Conservation (phyloP, 805 yeast genomes). For the Hanseniaspora singularis region DNA sequence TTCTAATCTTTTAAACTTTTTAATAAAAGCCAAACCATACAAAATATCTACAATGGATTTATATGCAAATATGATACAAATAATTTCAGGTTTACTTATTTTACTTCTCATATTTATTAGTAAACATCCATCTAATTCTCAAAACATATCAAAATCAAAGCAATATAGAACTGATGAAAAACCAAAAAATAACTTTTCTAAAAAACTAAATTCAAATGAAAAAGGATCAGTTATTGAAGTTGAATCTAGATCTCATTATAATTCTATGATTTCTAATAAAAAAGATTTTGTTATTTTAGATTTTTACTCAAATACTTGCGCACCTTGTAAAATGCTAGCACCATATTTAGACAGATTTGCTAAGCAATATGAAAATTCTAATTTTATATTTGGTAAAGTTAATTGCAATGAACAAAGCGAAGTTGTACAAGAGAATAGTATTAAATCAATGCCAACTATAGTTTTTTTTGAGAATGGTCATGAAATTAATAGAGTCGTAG, state of each 20-base stretch:
- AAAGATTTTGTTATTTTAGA: conserved; percentile 78
- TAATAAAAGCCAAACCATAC: no score
- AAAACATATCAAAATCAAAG: neutral
- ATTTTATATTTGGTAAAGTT: conserved; percentile 58
- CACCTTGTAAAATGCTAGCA: conserved; percentile 96
- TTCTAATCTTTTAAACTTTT: no score
- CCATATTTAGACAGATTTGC: conserved; percentile 82
- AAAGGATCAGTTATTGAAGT: conserved; percentile 4
- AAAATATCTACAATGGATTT: no score
- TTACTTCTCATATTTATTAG: neutral
- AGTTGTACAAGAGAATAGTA: conserved; percentile 54
- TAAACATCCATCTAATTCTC: neutral
- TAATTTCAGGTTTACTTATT: neutral
- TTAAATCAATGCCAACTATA: conserved; percentile 55
- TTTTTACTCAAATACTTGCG: conserved; percentile 97
- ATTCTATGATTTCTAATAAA: conserved; percentile 41
- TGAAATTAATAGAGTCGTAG: conserved; percentile 66
- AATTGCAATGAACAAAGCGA: conserved; percentile 79
- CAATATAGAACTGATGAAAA: neutral
- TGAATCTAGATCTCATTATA: conserved; percentile 1
- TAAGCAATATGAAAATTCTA: conserved; percentile 46
- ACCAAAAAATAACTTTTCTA: neutral
- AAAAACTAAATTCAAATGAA: neutral
- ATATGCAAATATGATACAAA: no score
- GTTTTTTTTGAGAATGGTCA: conserved; percentile 74